phyloP scores from a whole-genome alignment of 495 filamentous ascomycete genomes.

The Aspergillus ostianus region DNA sequence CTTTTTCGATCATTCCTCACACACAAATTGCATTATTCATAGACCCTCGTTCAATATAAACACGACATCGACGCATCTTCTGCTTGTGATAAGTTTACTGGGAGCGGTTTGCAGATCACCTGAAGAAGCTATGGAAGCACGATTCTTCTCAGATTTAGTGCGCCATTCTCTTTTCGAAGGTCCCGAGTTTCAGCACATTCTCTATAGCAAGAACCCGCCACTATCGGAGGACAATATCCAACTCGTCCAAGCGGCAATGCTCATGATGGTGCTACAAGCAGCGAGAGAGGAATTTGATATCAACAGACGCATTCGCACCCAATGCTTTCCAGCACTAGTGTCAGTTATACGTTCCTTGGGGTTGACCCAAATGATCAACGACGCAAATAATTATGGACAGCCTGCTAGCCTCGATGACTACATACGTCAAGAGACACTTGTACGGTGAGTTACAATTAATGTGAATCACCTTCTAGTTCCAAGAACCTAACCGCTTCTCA shows the following conservation, averaged over 20 bases:
- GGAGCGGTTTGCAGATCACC: background rate
- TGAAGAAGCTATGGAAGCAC: background rate
- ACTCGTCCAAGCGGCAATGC: slow-evolving; percentile 5
- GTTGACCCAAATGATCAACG: slow-evolving; percentile 4
- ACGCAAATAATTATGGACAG: background rate
- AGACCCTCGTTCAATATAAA: slow-evolving; percentile 1
- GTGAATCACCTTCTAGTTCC: too few species aligned
- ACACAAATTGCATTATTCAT: background rate
- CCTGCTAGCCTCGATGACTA: background rate
- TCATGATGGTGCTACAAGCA: background rate
- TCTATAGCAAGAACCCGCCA: background rate
- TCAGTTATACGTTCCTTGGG: slow-evolving; percentile 1
- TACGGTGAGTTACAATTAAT: background rate
- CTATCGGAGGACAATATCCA: background rate
- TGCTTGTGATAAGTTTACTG: slow-evolving; percentile 1
- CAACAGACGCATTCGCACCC: slow-evolving; percentile 4
- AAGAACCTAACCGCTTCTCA: too few species aligned
- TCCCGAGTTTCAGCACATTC: background rate
- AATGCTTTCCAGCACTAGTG: slow-evolving; percentile 4
- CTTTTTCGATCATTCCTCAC: slow-evolving; percentile 2
- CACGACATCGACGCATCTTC: background rate
- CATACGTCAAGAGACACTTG: background rate
- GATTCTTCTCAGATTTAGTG: background rate
- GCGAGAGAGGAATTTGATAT: background rate
- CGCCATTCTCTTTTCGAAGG: slow-evolving; percentile 1